phyloP scores from a whole-genome alignment of 257 asterid species.

The Cordia subcordata region DNA sequence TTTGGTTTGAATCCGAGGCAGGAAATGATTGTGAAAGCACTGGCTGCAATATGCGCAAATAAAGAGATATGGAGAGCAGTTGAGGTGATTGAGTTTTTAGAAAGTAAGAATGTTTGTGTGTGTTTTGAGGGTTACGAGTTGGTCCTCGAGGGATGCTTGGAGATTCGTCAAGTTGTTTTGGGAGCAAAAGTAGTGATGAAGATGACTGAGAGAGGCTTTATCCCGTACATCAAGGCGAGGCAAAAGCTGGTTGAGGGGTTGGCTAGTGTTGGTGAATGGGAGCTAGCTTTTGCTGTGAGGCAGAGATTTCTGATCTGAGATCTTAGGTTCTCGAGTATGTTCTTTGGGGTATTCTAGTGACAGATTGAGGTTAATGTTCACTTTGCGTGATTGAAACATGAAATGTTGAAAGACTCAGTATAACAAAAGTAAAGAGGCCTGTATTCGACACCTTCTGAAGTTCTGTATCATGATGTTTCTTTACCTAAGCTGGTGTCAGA shows the following conservation, averaged over 20 bases:
- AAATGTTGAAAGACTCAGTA: no score
- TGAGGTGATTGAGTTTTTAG: conserved; percentile 61
- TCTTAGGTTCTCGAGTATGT: conserved; percentile 24
- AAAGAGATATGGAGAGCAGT: conserved; percentile 56
- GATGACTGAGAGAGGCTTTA: conserved; percentile 35
- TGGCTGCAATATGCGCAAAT: conserved; percentile 50
- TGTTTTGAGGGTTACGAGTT: conserved; percentile 65
- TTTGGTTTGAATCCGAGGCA: conserved; percentile 59
- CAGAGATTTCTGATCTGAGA: conserved; percentile 48
- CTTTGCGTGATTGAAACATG: no score
- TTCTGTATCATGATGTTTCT: no score
- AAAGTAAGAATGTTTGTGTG: conserved; percentile 36
- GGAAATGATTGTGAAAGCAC: conserved; percentile 45
- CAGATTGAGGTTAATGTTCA: no score
- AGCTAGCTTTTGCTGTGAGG: conserved; percentile 59
- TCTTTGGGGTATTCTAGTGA: background rate
- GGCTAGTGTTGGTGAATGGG: conserved; percentile 50
- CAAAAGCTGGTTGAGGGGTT: conserved; percentile 61
- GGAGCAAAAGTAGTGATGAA: conserved; percentile 28
- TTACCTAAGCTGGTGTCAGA: no score
- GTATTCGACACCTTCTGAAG: no score
- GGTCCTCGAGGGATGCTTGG: conserved; percentile 72
- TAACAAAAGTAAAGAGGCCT: no score
- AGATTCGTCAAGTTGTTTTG: conserved; percentile 43
- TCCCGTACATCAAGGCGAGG: conserved; percentile 35